These are phyloP conservation scores for Rhodotorula taiwanensis DNA, from an alignment of 768 basidiomycete genomes.

Conservation along the genomic window DNA sequence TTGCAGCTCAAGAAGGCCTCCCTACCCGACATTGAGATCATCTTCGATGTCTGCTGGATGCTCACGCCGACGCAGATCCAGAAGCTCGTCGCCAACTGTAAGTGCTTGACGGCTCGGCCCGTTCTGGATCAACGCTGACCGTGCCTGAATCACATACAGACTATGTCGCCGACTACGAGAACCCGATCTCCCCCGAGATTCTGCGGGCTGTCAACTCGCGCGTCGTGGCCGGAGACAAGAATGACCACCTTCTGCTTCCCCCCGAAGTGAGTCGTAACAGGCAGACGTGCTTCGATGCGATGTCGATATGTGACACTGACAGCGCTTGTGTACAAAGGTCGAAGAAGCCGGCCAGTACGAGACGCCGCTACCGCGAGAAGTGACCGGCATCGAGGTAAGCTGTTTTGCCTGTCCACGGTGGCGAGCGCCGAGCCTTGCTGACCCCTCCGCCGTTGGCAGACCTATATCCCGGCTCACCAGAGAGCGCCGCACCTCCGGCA, in stretches of 20 bases:
- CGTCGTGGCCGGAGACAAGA: conserved; percentile 90
- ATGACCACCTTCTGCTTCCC: conserved; percentile 88
- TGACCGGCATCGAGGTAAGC: conserved; percentile 71
- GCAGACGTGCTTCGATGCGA: no score
- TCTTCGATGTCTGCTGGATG: conserved; percentile 99
- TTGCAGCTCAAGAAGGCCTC: conserved; percentile 97
- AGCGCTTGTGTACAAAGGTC: conserved; percentile 92
- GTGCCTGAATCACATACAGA: conserved; percentile 42
- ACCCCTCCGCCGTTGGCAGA: neutral
- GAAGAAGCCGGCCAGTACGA: conserved; percentile 97
- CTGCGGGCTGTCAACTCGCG: conserved; percentile 91
- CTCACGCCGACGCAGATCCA: conserved; percentile 98
- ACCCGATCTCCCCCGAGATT: conserved; percentile 95
- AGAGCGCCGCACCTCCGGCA: conserved; percentile 26
- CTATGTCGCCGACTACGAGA: conserved; percentile 99
- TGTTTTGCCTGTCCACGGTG: neutral
- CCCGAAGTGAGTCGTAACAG: conserved; percentile 62
- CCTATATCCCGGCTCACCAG: conserved; percentile 25
- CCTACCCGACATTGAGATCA: conserved; percentile 92
- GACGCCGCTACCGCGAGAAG: conserved; percentile 84
- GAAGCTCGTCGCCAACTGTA: conserved; percentile 73
- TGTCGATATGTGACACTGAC: conserved; percentile 52
- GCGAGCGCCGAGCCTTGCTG: neutral
- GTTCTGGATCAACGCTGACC: neutral
- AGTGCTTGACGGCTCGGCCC: neutral